A percentile compares a stretch with the other conserved stretches of the same genome.
These are phyloP conservation scores for Chlamydomonas eustigma DNA, from an alignment of 139 green algal species.

Conservation along the genomic window DNA sequence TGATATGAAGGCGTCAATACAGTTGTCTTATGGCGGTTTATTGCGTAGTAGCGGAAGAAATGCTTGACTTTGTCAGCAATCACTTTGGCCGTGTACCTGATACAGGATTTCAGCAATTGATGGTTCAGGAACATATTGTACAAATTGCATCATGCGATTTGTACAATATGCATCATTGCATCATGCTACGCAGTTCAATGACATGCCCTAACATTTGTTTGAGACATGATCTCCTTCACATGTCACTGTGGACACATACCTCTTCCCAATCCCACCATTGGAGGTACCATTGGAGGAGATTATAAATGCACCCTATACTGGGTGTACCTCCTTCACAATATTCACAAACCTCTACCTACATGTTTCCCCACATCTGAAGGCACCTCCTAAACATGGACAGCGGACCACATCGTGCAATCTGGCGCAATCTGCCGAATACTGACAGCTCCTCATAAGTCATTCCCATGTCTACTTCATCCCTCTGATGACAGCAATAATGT, in stretches of 20 bases:
- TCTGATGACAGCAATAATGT: conserved; percentile 67
- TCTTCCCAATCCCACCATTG: too few species aligned
- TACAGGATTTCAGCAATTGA: neutral
- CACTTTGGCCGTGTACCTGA: neutral
- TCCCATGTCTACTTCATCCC: conserved; percentile 92
- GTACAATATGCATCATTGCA: too few species aligned
- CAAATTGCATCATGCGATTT: too few species aligned
- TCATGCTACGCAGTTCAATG: too few species aligned
- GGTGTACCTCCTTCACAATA: too few species aligned
- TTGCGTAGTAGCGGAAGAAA: conserved; percentile 94
- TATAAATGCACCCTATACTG: too few species aligned
- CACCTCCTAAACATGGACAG: conserved; percentile 13
- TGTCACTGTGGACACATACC: too few species aligned
- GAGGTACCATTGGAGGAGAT: too few species aligned
- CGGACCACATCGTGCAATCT: conserved; percentile 31
- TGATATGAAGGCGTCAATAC: conserved; percentile 95
- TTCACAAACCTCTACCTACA: neutral
- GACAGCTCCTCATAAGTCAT: conserved; percentile 89
- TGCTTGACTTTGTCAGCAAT: conserved; percentile 53
- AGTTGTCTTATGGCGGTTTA: conserved; percentile 97
- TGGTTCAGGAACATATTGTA: too few species aligned
- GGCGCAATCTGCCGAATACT: conserved; percentile 85
- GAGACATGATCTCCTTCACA: too few species aligned
- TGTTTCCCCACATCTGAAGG: conserved; percentile 2
- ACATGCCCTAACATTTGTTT: too few species aligned